These are phyloP conservation scores for Fusarium aywerte DNA, from an alignment of 2,329 filamentous ascomycete genomes.

Conservation along the genomic window DNA sequence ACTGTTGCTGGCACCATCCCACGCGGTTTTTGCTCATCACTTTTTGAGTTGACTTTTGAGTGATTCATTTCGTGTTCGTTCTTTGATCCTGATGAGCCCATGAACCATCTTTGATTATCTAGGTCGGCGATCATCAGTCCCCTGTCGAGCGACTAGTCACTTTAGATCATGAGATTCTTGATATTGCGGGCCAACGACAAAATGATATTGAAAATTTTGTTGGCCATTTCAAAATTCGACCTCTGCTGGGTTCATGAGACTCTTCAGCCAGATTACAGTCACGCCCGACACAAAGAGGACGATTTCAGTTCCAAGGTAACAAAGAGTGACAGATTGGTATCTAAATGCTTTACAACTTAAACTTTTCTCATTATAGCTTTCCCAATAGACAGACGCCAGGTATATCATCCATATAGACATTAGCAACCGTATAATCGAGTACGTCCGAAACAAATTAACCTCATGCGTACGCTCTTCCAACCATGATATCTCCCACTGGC, in stretches of 20 bases:
- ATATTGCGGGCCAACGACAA: background rate
- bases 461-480: slow-evolving; percentile 45
- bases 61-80: slow-evolving; percentile 20
- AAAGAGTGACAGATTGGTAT: background rate
- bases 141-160: background rate
- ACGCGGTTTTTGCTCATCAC: slow-evolving; percentile 8
- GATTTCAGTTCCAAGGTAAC: background rate
- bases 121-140: slow-evolving; percentile 5
- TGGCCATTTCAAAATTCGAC: background rate
- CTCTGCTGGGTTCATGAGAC: background rate
- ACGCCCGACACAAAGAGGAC: background rate
- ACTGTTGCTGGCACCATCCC: slow-evolving; percentile 37
- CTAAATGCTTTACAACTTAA: slow-evolving; percentile 10
- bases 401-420: slow-evolving; percentile 30
- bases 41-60: slow-evolving; percentile 5
- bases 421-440: slow-evolving; percentile 3
- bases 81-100: slow-evolving; percentile 15
- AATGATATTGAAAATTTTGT: background rate
- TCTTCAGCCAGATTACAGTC: background rate
- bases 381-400: slow-evolving; percentile 31
- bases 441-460: background rate
- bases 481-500: slow-evolving; percentile 44
- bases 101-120: slow-evolving; percentile 35
- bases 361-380: slow-evolving; percentile 26
- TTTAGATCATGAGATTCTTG: background rate